Evolutionary conservation across 1,284 basidiomycete genomes (phyloP), one percentile per base, ranked within the genome.

Genomic region (Ustilago xerochloae): DNA sequence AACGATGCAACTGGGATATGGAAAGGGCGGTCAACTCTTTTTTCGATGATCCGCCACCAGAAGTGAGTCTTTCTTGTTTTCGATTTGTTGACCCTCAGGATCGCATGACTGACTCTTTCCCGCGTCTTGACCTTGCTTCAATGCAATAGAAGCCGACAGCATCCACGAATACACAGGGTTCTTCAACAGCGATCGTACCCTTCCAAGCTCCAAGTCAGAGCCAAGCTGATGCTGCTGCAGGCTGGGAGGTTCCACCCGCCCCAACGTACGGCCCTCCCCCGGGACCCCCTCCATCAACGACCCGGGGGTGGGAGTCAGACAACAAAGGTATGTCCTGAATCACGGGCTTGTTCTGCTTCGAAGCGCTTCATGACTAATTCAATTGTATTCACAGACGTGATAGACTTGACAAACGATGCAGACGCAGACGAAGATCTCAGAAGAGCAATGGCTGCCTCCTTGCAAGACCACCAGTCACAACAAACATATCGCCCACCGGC

Each of bases 11-110:
- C 12, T 63, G 64, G 64, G 56, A 70, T 13, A 33, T 62, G 6
- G 67, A 75, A 20, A 45, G 67, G 15, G 72, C 72, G 2, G 45
- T 75, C 33, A 75, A 75, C 35, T 52, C 67, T 0, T 66, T 61
- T 24, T 75, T 71, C n/a, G 72, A 75, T 30, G 57, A 70, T 46
- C 67, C 67, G n/a, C 70, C 70, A 39, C 70, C 70, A 47, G 57
- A 66, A 28, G 71, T 69, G n/a, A 53, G 71, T 63, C 10, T 16
- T 28, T 29, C 13, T 12, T n/a, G 36, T 30, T 18, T 22, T n/a
- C 22, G 12, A 26, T 33, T n/a, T 29, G 15, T 32, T 8, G 18
- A 2, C 18, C 20, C 9, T 10, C n/a, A n/a, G 12, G 20, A 22
- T 28, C 30, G 24, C 4, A 20, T 38, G 29, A 46, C 52, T 54